Conservation (phyloP, 768 basidiomycete genomes). For the Boletus sp. region DNA sequence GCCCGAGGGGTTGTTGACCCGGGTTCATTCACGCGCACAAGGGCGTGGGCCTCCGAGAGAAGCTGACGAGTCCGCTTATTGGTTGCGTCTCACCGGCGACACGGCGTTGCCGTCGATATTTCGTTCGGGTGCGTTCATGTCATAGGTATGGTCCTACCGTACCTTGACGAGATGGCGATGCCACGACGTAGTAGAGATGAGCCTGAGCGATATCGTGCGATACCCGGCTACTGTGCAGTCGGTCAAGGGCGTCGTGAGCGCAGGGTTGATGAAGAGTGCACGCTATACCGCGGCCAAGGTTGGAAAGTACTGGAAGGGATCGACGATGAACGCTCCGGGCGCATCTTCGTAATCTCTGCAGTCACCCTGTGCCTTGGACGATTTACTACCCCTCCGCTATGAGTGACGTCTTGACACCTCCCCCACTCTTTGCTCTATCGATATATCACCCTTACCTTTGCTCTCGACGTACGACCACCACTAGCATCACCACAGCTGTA, state of each 20-base stretch:
- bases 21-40: constrained; percentile 43
- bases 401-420: not conserved
- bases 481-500: constrained; percentile 16
- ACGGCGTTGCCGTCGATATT: constrained; percentile 52
- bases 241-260: constrained; percentile 82
- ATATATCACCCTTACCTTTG: not conserved
- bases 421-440: constrained; percentile 11
- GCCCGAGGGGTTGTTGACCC: constrained; percentile 54
- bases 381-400: not conserved
- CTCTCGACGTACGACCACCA: not conserved
- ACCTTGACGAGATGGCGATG: not conserved
- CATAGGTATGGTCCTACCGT: not conserved
- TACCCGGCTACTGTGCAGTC: constrained; percentile 83
- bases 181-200: constrained; percentile 54
- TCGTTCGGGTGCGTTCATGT: constrained; percentile 44
- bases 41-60: constrained; percentile 41
- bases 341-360: constrained; percentile 6
- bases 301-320: constrained; percentile 74
- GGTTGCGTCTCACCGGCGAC: constrained; percentile 70
- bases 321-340: not conserved
- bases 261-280: constrained; percentile 75
- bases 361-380: not conserved
- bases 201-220: constrained; percentile 73
- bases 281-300: constrained; percentile 77
- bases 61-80: constrained; percentile 73